Conservation (phyloP, 1,284 basidiomycete genomes). For the Abortiporus biennis region DNA sequence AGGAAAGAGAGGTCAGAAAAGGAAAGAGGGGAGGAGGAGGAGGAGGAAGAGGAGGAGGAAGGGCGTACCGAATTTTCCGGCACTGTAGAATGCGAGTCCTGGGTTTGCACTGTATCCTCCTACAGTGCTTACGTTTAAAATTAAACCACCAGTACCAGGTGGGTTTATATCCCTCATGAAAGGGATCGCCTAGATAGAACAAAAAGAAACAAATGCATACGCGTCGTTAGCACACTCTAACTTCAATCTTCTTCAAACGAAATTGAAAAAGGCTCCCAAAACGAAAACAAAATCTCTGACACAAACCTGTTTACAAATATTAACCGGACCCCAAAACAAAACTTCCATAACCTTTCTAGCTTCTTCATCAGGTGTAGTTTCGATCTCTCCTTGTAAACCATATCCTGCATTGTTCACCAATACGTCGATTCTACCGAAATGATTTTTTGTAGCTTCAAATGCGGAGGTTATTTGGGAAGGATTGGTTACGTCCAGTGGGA, state of each 20-base stretch:
- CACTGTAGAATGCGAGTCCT: slow-evolving; percentile 24
- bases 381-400: slow-evolving; percentile 27
- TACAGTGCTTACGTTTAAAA: slow-evolving; percentile 28
- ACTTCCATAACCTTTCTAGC: slow-evolving; percentile 28
- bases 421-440: slow-evolving; percentile 36
- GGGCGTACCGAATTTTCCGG: slow-evolving; percentile 30
- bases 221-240: not conserved
- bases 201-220: no score
- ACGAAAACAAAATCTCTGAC: slow-evolving; percentile 14
- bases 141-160: slow-evolving; percentile 21
- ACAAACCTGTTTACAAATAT: slow-evolving; percentile 26
- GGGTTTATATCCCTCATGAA: slow-evolving; percentile 24
- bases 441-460: slow-evolving; percentile 25
- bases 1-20: not conserved
- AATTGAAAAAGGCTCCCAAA: not conserved
- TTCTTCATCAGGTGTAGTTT: slow-evolving; percentile 24
- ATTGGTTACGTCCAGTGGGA: slow-evolving; percentile 32
- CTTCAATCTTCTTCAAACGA: not conserved
- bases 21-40: not conserved
- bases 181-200: slow-evolving; percentile 23
- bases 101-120: slow-evolving; percentile 27
- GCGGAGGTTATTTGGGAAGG: slow-evolving; percentile 23
- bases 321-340: slow-evolving; percentile 31
- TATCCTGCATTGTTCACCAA: slow-evolving; percentile 38
- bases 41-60: not conserved